A percentile compares a stretch with the other conserved stretches of the same genome.
Conservation (phyloP, 352 stramenopile genomes). For the Globisporangium echinulatum region DNA sequence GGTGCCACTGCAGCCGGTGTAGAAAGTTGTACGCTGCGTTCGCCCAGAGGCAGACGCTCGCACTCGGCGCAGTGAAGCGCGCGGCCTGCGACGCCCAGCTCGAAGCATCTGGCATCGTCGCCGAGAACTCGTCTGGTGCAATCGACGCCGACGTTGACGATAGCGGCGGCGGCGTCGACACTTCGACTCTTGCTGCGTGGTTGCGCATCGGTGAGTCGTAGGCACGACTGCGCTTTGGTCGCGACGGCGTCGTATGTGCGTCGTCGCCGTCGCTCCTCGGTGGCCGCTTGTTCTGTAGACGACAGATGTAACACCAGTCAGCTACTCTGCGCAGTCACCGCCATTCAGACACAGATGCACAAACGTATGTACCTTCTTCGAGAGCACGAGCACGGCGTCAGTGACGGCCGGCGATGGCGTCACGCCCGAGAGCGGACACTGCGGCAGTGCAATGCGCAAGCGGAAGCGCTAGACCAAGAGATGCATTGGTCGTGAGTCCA, state of each 20-base stretch:
- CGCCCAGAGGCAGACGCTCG: slow-evolving; percentile 53
- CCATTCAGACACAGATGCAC: too few species aligned
- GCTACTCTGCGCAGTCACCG: not conserved
- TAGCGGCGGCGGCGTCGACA: not conserved
- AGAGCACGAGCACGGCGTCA: slow-evolving; percentile 51
- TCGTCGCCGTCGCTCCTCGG: slow-evolving; percentile 43
- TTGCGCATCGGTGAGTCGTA: slow-evolving; percentile 4
- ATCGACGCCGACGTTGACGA: slow-evolving; percentile 1
- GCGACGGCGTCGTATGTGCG: slow-evolving; percentile 13
- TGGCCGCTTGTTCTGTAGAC: slow-evolving; percentile 53
- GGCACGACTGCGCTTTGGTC: slow-evolving; percentile 44
- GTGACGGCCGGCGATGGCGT: slow-evolving; percentile 28
- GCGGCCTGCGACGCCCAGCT: slow-evolving; percentile 22
- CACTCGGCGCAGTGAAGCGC: slow-evolving; percentile 47
- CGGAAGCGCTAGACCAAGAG: slow-evolving; percentile 36
- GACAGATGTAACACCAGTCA: not conserved
- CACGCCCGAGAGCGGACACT: slow-evolving; percentile 22
- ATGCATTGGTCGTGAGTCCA: too few species aligned
- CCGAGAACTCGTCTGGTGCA: slow-evolving; percentile 23
- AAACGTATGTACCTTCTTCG: slow-evolving; percentile 39
- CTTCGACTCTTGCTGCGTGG: not conserved
- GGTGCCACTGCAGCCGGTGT: slow-evolving; percentile 59
- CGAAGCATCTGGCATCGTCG: slow-evolving; percentile 17
- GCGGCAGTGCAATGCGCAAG: slow-evolving; percentile 42
- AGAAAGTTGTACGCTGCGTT: slow-evolving; percentile 74